Evolutionary conservation across 495 filamentous ascomycete genomes (phyloP), one percentile per base, ranked within the genome.

Genomic region (Elaphomyces granulatus): DNA sequence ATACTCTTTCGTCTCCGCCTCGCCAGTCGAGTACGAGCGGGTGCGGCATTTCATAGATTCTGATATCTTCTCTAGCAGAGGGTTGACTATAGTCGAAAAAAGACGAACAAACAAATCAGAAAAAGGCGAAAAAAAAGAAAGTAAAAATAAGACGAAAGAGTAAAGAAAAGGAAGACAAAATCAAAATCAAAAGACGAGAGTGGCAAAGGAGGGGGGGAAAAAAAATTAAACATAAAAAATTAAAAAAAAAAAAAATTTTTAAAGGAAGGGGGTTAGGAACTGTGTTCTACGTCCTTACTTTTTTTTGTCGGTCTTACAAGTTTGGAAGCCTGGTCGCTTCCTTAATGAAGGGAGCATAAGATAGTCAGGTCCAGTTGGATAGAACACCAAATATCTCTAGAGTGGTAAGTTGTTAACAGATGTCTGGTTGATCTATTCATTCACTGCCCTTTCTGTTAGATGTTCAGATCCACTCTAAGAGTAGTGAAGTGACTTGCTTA

Each of bases 311-410:
- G 44, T 40, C 44, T 37, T 26, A 44, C 42, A 21, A 30, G 43
- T 47, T 46, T 38, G 41, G 51, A 52, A 52, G 54, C 54, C 51
- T 57, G 57, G 60, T 59, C 54, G 55, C 59, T 58, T 54, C 49
- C 19, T 30, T 31, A 23, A 37, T 21, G 15, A 44, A 30, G 36
- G 9, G 23, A 6, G 23, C 23, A 28, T 28, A 12, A 28, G 23
- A 12, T 6, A 28, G 6, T 12, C 23, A 6, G 23, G 12, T n/a
- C n/a, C n/a, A 12, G 23, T 28, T 28, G 23, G 23, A 28, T 28
- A 28, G 23, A 28, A 28, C 12, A 28, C 6, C 12, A 28, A 33
- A 39, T 26, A 26, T 32, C n/a, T 15, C 45, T 51, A 54, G 49
- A 54, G 38, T 49, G 45, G 52, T 53, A 44, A 55, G 47, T 55